Conservation (phyloP, 1,284 basidiomycete genomes). For the Fomitopsis palustris region DNA sequence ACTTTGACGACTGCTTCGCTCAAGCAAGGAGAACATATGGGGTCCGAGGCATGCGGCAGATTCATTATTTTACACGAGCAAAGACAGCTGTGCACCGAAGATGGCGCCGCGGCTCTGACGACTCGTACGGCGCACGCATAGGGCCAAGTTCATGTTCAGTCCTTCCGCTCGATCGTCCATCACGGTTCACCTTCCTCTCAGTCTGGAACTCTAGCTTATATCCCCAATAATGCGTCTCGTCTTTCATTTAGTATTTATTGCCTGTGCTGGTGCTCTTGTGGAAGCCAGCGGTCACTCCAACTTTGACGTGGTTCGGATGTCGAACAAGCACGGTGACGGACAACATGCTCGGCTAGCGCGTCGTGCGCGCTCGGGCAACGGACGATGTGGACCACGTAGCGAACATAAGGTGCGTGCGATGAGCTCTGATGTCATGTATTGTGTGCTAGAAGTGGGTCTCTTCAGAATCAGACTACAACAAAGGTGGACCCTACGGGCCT, state of each 20-base stretch:
- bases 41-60: no score
- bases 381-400: neutral
- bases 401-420: neutral
- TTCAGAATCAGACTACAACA: neutral
- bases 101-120: no score
- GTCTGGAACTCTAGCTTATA: neutral
- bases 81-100: no score
- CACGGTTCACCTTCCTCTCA: neutral
- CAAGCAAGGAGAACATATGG: no score
- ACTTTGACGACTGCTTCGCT: no score
- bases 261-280: conserved; percentile 23
- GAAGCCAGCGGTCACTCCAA: conserved; percentile 32
- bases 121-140: no score
- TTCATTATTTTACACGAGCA: no score
- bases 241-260: conserved; percentile 37
- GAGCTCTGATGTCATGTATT: neutral
- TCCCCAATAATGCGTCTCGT: conserved; percentile 29
- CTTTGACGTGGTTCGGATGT: conserved; percentile 26
- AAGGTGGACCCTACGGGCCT: neutral
- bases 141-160: no score
- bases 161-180: neutral
- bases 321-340: conserved; percentile 29
- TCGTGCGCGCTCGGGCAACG: neutral
- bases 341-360: conserved; percentile 6
- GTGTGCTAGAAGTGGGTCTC: neutral